Percentiles rank a stretch among this genome's conserved stretches.
Evolutionary conservation across 2,329 filamentous ascomycete species (phyloP).

Genomic region (Ophiosphaerella herpotricha): DNA sequence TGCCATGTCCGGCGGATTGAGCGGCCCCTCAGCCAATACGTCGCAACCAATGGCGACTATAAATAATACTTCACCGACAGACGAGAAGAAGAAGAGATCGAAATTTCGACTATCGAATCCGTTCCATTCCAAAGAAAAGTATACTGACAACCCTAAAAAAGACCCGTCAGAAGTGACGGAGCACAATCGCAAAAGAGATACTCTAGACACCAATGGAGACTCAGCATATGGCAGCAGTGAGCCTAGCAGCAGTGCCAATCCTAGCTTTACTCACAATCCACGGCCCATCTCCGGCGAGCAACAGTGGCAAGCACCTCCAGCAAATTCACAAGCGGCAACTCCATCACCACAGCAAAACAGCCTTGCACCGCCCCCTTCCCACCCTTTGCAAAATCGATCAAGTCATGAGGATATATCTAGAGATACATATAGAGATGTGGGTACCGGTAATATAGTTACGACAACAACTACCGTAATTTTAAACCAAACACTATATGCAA

Average conservation of each 20-base stretch:
- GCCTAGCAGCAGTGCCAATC: conserved; percentile 34
- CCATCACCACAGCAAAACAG: conserved; percentile 12
- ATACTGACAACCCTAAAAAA: conserved; percentile 19
- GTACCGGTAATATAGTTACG: conserved; percentile 41
- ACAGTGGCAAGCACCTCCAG: conserved; percentile 22
- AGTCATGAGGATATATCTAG: conserved; percentile 32
- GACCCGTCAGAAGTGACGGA: conserved; percentile 8
- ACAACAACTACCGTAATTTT: conserved; percentile 34
- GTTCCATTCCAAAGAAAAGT: conserved; percentile 43
- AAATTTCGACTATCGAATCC: conserved; percentile 45
- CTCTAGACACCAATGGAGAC: conserved; percentile 27
- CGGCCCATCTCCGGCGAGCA: conserved; percentile 36
- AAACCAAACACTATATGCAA: background rate
- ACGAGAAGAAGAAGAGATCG: conserved; percentile 45
- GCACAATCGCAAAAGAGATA: conserved; percentile 14
- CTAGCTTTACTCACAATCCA: conserved; percentile 37
- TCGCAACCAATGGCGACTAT: conserved; percentile 21
- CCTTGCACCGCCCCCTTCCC: conserved; percentile 19
- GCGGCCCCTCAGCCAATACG: conserved; percentile 21
- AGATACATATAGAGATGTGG: conserved; percentile 38
- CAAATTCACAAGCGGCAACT: conserved; percentile 14
- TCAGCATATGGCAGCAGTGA: conserved; percentile 44
- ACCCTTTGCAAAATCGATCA: conserved; percentile 18
- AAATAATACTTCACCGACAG: conserved; percentile 22
- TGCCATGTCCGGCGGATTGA: conserved; percentile 26